phyloP scores from a whole-genome alignment of 2,329 filamentous ascomycete genomes.

The Phaeosphaeriaceae sp. region DNA sequence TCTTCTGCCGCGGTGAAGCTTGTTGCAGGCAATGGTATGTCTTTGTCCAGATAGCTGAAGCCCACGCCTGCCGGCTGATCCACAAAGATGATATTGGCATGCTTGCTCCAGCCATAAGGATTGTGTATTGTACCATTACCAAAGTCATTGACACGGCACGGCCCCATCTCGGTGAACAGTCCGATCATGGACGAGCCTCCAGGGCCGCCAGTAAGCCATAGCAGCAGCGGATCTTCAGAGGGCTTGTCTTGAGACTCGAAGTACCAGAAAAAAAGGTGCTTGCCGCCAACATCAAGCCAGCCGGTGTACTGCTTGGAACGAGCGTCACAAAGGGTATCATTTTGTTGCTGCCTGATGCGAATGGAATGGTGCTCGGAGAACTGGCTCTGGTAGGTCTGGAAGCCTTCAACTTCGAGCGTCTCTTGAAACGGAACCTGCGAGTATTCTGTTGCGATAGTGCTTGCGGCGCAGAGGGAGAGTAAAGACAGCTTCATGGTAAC shows the following conservation, averaged over 20 bases:
- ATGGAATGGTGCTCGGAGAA: conserved; percentile 43
- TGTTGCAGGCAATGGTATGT: conserved; percentile 40
- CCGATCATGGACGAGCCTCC: conserved; percentile 48
- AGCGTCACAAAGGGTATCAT: conserved; percentile 42
- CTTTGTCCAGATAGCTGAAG: conserved; percentile 49
- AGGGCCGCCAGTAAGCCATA: conserved; percentile 54
- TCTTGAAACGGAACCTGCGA: conserved; percentile 42
- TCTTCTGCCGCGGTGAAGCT: conserved; percentile 56
- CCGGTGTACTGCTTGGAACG: conserved; percentile 46
- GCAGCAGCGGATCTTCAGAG: conserved; percentile 44
- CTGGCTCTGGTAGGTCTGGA: conserved; percentile 40
- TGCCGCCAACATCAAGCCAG: conserved; percentile 47
- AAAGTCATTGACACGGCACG: conserved; percentile 48
- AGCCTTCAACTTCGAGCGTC: conserved; percentile 33
- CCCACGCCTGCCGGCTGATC: conserved; percentile 50
- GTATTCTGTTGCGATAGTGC: conserved; percentile 12
- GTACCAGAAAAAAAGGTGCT: conserved; percentile 58
- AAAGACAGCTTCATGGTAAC: conserved; percentile 24
- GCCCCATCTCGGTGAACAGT: conserved; percentile 46
- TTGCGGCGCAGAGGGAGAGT: conserved; percentile 12
- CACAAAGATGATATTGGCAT: conserved; percentile 47
- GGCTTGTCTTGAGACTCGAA: conserved; percentile 50
- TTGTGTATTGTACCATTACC: conserved; percentile 49
- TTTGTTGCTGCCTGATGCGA: conserved; percentile 44
- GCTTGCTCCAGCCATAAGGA: conserved; percentile 48